A percentile compares a stretch with the other conserved stretches of the same genome.
Conservation (phyloP, 106 monocot genomes). For the Dioscorea zingiberensis region DNA sequence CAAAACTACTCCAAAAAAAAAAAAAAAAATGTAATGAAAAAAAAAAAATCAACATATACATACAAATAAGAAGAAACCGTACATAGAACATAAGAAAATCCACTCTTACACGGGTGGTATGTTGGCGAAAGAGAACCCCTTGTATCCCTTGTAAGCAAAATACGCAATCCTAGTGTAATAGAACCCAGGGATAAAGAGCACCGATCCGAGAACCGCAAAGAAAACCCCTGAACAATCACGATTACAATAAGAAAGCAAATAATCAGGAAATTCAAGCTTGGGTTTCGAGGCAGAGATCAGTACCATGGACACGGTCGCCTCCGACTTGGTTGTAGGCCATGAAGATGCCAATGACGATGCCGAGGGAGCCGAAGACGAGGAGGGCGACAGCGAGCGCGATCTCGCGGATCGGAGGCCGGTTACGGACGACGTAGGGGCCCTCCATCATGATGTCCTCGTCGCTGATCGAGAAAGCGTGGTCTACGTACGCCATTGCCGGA, state of each 20-base stretch:
- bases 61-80: too few species aligned
- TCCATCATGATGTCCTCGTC: slow-evolving; percentile 87
- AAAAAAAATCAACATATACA: too few species aligned
- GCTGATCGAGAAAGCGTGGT: slow-evolving; percentile 93
- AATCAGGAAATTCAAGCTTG: background rate
- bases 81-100: too few species aligned
- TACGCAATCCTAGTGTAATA: slow-evolving; percentile 79
- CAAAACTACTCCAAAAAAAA: too few species aligned
- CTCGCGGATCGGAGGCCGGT: slow-evolving; percentile 79
- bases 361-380: slow-evolving; percentile 71
- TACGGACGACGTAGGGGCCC: slow-evolving; percentile 33
- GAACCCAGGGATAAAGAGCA: slow-evolving; percentile 70
- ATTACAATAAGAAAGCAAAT: background rate
- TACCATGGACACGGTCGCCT: slow-evolving; percentile 82
- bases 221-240: slow-evolving; percentile 35
- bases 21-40: too few species aligned
- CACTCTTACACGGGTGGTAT: slow-evolving; percentile 45
- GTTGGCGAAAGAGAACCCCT: slow-evolving; percentile 67
- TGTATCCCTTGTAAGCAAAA: slow-evolving; percentile 72
- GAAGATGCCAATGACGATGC: slow-evolving; percentile 46
- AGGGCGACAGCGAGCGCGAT: slow-evolving; percentile 76
- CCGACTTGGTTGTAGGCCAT: slow-evolving; percentile 79
- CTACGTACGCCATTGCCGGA: slow-evolving; percentile 80
- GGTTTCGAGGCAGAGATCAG: background rate
- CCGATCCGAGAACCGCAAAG: slow-evolving; percentile 53